Evolutionary conservation across 2,329 filamentous ascomycete genomes (phyloP).

Genomic region (Aspergillus sp.): DNA sequence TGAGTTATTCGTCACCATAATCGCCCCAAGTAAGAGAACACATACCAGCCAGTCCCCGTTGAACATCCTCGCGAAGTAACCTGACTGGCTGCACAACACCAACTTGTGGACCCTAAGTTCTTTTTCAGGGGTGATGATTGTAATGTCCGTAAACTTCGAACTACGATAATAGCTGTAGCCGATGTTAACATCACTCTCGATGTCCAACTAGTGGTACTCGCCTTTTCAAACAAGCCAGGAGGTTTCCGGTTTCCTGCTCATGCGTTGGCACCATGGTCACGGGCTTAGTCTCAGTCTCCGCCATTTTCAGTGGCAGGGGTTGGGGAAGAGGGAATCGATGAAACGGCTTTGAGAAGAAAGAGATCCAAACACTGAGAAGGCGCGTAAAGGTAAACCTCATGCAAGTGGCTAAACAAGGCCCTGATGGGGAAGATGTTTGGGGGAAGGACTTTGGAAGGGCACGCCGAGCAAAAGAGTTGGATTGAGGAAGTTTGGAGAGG

Average conservation of each 20-base stretch:
- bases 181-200: not conserved
- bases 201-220: not conserved
- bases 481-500: not conserved
- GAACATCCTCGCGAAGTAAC: constrained; percentile 3
- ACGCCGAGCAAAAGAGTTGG: no score
- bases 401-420: not conserved
- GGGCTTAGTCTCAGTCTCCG: not conserved
- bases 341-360: not conserved
- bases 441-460: no score
- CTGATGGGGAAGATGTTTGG: not conserved
- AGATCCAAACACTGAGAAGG: not conserved
- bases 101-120: not conserved
- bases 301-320: not conserved
- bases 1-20: not conserved
- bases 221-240: not conserved
- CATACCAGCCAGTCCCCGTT: constrained; percentile 1
- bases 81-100: not conserved
- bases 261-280: not conserved
- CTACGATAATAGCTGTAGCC: not conserved
- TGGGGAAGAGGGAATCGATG: not conserved
- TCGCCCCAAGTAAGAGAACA: not conserved
- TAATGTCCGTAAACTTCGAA: constrained; percentile 4
- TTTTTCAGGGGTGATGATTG: not conserved
- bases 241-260: not conserved
- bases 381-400: not conserved